Percentiles rank a stretch among this genome's conserved stretches.
These are phyloP conservation scores for Vigna radiata DNA, from an alignment of 306 rosid genomes.

Conservation along the genomic window DNA sequence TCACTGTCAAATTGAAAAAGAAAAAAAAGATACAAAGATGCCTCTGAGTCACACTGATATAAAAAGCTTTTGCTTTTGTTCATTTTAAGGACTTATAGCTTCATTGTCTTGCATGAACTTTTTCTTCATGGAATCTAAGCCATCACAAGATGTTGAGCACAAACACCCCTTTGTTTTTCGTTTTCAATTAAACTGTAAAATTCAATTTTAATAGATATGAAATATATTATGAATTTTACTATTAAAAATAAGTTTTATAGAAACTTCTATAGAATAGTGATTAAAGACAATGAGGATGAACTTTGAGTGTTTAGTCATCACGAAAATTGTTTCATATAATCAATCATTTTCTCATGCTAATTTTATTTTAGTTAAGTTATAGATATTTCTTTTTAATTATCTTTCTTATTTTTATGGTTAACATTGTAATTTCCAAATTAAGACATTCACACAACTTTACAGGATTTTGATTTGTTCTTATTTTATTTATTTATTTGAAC, in stretches of 20 bases:
- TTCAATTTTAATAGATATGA: too few species aligned
- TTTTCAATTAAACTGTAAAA: too few species aligned
- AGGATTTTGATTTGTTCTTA: neutral
- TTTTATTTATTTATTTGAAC: neutral
- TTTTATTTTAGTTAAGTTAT: neutral
- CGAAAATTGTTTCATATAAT: neutral
- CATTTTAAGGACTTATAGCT: neutral
- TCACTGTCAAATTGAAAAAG: slow-evolving; percentile 36
- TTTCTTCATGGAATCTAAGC: slow-evolving; percentile 9
- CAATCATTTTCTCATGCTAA: neutral
- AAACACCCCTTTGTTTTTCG: neutral
- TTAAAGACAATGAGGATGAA: too few species aligned
- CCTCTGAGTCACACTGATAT: neutral
- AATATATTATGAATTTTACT: too few species aligned
- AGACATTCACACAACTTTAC: neutral
- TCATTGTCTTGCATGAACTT: neutral
- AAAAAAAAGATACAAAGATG: slow-evolving; percentile 1
- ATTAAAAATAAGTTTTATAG: too few species aligned
- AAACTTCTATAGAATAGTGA: neutral
- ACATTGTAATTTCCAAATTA: neutral
- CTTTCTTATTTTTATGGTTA: neutral
- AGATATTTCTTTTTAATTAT: neutral
- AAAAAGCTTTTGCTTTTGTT: slow-evolving; percentile 4
- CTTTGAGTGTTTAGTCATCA: neutral
- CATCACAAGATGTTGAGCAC: neutral